Base-by-base conservation (phyloP, 345 rosid genomes). In the Camelina hispida region DNA sequence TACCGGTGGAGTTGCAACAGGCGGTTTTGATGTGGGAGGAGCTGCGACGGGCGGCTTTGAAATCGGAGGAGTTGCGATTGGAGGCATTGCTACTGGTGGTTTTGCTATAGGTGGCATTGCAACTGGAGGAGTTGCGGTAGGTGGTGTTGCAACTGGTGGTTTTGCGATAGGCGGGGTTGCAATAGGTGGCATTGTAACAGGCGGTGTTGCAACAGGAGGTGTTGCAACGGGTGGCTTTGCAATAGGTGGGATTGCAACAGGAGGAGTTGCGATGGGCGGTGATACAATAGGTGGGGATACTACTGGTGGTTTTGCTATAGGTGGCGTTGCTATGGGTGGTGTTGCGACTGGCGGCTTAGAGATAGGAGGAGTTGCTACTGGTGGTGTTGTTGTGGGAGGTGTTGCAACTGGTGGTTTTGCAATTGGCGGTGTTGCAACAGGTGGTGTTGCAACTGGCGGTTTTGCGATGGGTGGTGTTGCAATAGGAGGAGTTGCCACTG, bases 181-280 rank as follows among this genome's bases (percentile, higher is more conserved):
- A 13, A 13, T 0, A 0, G 48, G 48, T 0, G 48, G 16, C 0
- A 16, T 43, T 14, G 48, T 7, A 1, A 14, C 0, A 0, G 48
- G 48, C 0, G 48, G 48, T 0, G 1, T 44, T 4, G 48, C 7
- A 0, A 1, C 6, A 1, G 48, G 48, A 0, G 48, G 48, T 5
- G 48, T 14, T 43, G 48, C 34, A 30, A 30, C 2, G 0, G 47
- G 47, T 0, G 47, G 47, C 0, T 2, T 46, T 46, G 50, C 18
- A 0, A 6, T 0, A 0, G 50, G 50, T 0, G 50, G 50, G 0
- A 7, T 6, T 6, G 50, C 17, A 0, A 2, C 0, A 1, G 50
- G 50, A 0, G 50, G 50, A 0, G 8, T 44, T 5, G 50, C 17
- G n/a, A n/a, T n/a, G n/a, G n/a, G n/a, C n/a, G n/a, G n/a, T n/a